phyloP scores from a whole-genome alignment of 2,329 filamentous ascomycete genomes.

The Xylaria sp. region DNA sequence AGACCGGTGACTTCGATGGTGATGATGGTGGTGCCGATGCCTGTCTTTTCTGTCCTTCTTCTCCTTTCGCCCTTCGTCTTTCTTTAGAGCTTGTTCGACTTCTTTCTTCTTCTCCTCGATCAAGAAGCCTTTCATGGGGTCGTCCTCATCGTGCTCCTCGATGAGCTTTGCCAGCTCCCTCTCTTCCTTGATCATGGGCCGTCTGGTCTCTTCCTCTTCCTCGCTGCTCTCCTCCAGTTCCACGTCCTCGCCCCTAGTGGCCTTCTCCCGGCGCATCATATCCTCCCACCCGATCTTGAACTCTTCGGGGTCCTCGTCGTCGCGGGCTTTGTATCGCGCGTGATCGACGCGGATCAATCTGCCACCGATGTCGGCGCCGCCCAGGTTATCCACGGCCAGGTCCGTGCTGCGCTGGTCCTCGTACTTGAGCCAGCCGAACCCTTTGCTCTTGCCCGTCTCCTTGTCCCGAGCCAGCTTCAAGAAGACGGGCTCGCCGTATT shows the following conservation, averaged over 20 bases:
- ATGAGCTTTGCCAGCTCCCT: constrained; percentile 75
- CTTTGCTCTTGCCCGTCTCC: constrained; percentile 91
- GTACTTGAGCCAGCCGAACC: constrained; percentile 97
- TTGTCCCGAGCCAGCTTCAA: constrained; percentile 92
- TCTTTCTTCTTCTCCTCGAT: constrained; percentile 92
- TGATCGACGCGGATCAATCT: constrained; percentile 87
- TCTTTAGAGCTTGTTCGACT: constrained; percentile 69
- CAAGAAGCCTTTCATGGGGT: constrained; percentile 93
- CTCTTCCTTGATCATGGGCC: constrained; percentile 79
- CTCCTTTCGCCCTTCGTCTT: constrained; percentile 52
- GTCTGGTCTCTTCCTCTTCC: constrained; percentile 41
- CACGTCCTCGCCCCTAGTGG: constrained; percentile 40
- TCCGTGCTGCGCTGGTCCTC: constrained; percentile 97
- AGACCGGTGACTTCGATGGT: constrained; percentile 51
- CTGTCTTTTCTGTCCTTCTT: constrained; percentile 50
- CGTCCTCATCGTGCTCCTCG: constrained; percentile 85
- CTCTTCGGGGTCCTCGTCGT: constrained; percentile 71
- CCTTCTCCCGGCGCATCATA: constrained; percentile 56
- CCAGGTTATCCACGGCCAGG: constrained; percentile 92
- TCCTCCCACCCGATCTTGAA: constrained; percentile 62
- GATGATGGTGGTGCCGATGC: constrained; percentile 43
- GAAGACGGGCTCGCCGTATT: constrained; percentile 93
- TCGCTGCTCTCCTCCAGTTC: constrained; percentile 44
- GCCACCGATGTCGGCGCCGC: constrained; percentile 81
- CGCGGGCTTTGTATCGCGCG: constrained; percentile 84